A percentile compares a stretch with the other conserved stretches of the same genome.
Conservation (phyloP, 441 rosid genomes). For the Brassica hybrid region DNA sequence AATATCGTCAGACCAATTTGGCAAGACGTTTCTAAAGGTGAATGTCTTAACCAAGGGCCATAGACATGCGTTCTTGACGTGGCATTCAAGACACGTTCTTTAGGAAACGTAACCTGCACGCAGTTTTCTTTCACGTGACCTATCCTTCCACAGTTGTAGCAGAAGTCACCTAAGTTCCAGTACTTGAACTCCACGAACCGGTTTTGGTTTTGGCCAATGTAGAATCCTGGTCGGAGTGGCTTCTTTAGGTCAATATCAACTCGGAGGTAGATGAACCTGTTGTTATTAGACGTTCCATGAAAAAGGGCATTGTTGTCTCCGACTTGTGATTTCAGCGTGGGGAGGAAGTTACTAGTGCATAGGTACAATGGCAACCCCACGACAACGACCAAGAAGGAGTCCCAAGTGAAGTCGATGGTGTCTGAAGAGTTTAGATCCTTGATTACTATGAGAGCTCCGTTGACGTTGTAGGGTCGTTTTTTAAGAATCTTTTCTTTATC, state of each 20-base stretch:
- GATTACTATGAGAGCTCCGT: conserved; percentile 32
- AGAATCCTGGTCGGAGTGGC: conserved; percentile 34
- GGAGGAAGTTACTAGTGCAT: background rate
- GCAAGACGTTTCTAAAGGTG: background rate
- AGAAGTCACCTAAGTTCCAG: background rate
- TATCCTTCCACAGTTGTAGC: conserved; percentile 36
- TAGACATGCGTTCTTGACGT: conserved; percentile 27
- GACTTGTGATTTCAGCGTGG: background rate
- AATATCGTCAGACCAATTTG: background rate
- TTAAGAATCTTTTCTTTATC: background rate
- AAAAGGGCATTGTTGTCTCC: background rate
- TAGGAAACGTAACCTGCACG: background rate
- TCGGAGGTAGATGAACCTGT: background rate
- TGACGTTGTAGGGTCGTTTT: background rate
- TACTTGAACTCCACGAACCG: conserved; percentile 24
- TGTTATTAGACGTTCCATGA: background rate
- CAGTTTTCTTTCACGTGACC: conserved; percentile 1
- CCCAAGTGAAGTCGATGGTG: conserved; percentile 24
- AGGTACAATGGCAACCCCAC: conserved; percentile 21
- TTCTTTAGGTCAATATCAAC: conserved; percentile 26
- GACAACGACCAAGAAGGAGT: background rate
- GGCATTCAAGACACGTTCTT: conserved; percentile 24
- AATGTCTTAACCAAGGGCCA: conserved; percentile 25
- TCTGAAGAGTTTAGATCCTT: conserved; percentile 15
- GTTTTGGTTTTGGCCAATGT: background rate